phyloP scores from a whole-genome alignment of 1,284 basidiomycete species.

The Ceratobasidium sp. region DNA sequence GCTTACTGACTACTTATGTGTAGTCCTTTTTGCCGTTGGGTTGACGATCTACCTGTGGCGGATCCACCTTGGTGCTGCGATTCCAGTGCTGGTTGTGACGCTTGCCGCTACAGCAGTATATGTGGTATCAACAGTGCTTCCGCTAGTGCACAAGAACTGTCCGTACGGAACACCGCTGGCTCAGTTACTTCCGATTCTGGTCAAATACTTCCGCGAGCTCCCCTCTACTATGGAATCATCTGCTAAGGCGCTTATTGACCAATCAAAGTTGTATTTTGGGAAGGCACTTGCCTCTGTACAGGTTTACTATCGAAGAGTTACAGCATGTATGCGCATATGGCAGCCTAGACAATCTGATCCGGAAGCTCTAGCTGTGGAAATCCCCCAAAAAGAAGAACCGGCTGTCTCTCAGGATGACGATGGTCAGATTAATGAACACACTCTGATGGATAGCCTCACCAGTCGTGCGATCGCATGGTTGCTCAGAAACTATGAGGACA shows the following conservation, averaged over 20 bases:
- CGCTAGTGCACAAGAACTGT: neutral
- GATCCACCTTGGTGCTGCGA: slow-evolving; percentile 11
- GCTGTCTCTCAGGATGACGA: neutral
- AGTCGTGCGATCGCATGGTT: neutral
- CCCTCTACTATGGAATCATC: neutral
- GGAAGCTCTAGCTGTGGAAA: neutral
- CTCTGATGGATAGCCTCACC: slow-evolving; percentile 3
- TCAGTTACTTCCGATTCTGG: neutral
- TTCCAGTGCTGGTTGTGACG: slow-evolving; percentile 12
- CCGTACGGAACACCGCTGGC: slow-evolving; percentile 15
- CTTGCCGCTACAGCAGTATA: neutral
- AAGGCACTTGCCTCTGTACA: neutral
- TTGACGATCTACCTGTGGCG: slow-evolving; percentile 16
- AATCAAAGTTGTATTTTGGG: neutral
- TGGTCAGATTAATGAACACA: neutral
- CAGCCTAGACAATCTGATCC: neutral
- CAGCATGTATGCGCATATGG: too few relatives aligned
- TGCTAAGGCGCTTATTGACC: neutral
- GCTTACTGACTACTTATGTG: neutral
- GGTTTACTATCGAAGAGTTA: too few relatives aligned
- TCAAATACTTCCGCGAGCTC: neutral
- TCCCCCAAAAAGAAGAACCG: neutral
- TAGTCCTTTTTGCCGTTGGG: slow-evolving; percentile 6
- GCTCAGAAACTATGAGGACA: neutral
- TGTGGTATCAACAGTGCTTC: neutral